phyloP scores from a whole-genome alignment of 2,329 filamentous ascomycete genomes.

The Ophiostoma himal-ulmi region DNA sequence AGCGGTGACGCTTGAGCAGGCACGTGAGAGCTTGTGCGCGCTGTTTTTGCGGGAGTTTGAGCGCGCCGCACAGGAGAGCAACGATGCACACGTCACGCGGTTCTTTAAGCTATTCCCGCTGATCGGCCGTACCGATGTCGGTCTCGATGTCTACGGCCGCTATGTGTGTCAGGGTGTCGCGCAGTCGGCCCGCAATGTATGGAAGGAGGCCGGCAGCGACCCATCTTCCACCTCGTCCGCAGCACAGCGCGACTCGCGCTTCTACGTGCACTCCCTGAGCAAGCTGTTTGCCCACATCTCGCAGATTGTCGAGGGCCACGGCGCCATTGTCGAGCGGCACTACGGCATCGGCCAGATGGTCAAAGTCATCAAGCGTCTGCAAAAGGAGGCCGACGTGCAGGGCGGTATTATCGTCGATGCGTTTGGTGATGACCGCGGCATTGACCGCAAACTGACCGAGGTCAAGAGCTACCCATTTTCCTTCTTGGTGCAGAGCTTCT shows the following conservation, averaged over 20 bases:
- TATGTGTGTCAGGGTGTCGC: constrained; percentile 97
- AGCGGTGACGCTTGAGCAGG: constrained; percentile 75
- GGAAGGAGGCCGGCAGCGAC: constrained; percentile 50
- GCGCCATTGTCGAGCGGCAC: constrained; percentile 83
- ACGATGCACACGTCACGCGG: constrained; percentile 81
- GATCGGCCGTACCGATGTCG: constrained; percentile 81
- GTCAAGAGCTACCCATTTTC: constrained; percentile 98
- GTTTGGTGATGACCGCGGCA: constrained; percentile 81
- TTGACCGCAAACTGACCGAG: constrained; percentile 84
- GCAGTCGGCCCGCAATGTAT: constrained; percentile 69
- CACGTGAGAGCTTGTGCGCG: constrained; percentile 81
- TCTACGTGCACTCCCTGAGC: constrained; percentile 85
- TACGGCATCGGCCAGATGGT: constrained; percentile 93
- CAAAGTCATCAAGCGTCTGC: constrained; percentile 83
- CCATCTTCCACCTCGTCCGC: background rate
- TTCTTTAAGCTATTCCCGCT: constrained; percentile 98
- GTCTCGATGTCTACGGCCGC: constrained; percentile 86
- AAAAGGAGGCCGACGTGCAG: constrained; percentile 92
- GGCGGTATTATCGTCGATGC: constrained; percentile 93
- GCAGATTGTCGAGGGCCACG: constrained; percentile 89
- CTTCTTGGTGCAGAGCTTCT: constrained; percentile 90
- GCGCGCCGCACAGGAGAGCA: constrained; percentile 78
- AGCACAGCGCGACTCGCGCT: constrained; percentile 64
- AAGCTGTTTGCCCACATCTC: constrained; percentile 96
- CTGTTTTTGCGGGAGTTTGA: constrained; percentile 94